Conservation (phyloP, 495 filamentous ascomycete genomes). For the Cladorrhinum samala region DNA sequence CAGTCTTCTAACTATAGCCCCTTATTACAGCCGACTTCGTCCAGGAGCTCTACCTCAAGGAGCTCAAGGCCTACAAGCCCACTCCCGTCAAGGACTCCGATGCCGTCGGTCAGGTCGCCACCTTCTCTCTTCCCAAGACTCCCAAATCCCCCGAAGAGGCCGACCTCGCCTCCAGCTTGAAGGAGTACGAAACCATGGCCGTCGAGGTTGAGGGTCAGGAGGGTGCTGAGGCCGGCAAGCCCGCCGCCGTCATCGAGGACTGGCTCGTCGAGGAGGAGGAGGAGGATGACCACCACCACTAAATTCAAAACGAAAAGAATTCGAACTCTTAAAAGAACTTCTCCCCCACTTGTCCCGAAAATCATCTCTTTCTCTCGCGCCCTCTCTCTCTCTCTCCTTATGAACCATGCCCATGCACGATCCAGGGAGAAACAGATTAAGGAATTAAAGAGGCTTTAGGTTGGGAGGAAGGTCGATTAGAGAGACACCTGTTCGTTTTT, state of each 20-base stretch:
- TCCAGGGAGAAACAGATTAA: too few species aligned
- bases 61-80: constrained; percentile 90
- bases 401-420: too few species aligned
- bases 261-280: constrained; percentile 46
- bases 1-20: too few species aligned
- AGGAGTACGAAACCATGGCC: constrained; percentile 84
- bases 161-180: constrained; percentile 81
- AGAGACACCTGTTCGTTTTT: too few species aligned
- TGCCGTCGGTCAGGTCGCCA: constrained; percentile 84
- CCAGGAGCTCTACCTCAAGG: constrained; percentile 92
- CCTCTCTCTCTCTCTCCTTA: too few species aligned
- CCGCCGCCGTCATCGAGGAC: constrained; percentile 40
- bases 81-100: constrained; percentile 76
- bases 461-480: too few species aligned
- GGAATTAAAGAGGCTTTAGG: too few species aligned
- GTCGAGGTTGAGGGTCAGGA: constrained; percentile 94
- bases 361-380: too few species aligned
- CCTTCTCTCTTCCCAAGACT: constrained; percentile 69
- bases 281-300: constrained; percentile 37
- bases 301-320: constrained; percentile 12
- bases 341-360: too few species aligned
- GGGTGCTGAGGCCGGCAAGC: constrained; percentile 24
- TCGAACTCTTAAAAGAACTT: not conserved
- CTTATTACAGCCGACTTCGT: constrained; percentile 83
- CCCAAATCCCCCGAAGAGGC: constrained; percentile 86